Evolutionary conservation across 108 stramenopile species (phyloP).

Genomic region (Cyclotella choctawhatcheeana): DNA sequence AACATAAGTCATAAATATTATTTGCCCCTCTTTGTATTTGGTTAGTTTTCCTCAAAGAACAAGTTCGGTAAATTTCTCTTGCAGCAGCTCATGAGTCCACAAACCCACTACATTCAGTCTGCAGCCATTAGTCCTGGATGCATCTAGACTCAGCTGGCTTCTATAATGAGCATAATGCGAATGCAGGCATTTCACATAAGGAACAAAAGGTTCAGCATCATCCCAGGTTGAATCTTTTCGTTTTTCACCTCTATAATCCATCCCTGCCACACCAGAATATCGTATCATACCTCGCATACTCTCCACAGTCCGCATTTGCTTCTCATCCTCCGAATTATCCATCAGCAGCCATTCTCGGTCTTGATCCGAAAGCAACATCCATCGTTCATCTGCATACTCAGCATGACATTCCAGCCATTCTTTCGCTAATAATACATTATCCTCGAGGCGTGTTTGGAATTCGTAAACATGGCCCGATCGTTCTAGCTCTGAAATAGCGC

Average conservation of each 20-base stretch:
- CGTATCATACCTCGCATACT: conserved; percentile 64
- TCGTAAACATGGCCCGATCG: conserved; percentile 55
- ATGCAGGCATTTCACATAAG: conserved; percentile 77
- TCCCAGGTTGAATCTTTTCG: background rate
- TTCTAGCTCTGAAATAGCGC: conserved; percentile 71
- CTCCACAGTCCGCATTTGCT: conserved; percentile 21
- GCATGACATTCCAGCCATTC: conserved; percentile 55
- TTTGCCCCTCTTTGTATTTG: too few species aligned
- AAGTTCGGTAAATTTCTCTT: conserved; percentile 57
- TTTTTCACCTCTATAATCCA: conserved; percentile 44
- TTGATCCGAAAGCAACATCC: conserved; percentile 52
- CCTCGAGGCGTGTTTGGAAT: conserved; percentile 54
- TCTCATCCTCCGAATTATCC: background rate
- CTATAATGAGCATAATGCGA: conserved; percentile 84
- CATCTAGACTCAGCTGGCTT: conserved; percentile 32
- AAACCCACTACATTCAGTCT: conserved; percentile 58
- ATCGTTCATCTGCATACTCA: conserved; percentile 63
- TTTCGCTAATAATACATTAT: conserved; percentile 21
- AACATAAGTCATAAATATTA: too few species aligned
- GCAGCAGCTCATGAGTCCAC: conserved; percentile 57
- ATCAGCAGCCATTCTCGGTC: conserved; percentile 53
- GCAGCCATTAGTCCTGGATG: background rate
- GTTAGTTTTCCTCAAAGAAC: conserved; percentile 50
- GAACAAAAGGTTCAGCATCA: conserved; percentile 18
- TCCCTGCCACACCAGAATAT: conserved; percentile 76